Evolutionary conservation across 257 asterid genomes (phyloP), one percentile per base, ranked within the genome.

Genomic region (Eustoma russellianum): DNA sequence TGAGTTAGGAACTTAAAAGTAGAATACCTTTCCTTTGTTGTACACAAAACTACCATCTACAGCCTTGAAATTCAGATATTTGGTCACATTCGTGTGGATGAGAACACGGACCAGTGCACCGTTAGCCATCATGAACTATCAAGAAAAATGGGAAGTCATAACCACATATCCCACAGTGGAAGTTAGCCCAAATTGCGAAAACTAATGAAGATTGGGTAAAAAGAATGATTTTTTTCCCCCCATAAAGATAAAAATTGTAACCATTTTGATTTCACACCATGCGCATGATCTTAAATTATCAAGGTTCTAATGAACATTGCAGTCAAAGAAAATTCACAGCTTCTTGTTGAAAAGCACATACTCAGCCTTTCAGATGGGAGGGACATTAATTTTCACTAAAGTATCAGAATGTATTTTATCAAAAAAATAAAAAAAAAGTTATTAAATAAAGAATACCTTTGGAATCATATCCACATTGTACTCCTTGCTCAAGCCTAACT

Each of bases 401-500:
- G 3, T 24, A 24, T 24, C 30, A 24, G 30, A 24, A 24, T 38
- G 43, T 38, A 8, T 38, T 38, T 38, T 7, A 38, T 11, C 43
- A 6, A 11, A 38, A 35, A 38, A 38, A 11, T 24, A 24, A 24
- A 24, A 24, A 24, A 19, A 24, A 24, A 24, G 3, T 2, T 24
- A 1, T 24, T 24, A 24, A 38, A 7, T 4, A 10, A 38, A 38
- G 43, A 38, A 48, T 72, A 87, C 98, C 95, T 91, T 91, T 35
- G 97, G 98, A 63, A 87, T 81, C 98, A 91, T 87, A 68, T 91
- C 98, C 50, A 85, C 95, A 46, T 87, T 91, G 97, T 87, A 91
- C 52, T 91, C 98, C 63, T 88, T 79, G 79, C 95, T 87, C 9
- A 88, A 56, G 41, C 98, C 98, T 65, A 87, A 74, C 15, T 46